Evolutionary conservation across 257 asterid genomes (phyloP).

Genomic region (Scutellaria baicalensis): DNA sequence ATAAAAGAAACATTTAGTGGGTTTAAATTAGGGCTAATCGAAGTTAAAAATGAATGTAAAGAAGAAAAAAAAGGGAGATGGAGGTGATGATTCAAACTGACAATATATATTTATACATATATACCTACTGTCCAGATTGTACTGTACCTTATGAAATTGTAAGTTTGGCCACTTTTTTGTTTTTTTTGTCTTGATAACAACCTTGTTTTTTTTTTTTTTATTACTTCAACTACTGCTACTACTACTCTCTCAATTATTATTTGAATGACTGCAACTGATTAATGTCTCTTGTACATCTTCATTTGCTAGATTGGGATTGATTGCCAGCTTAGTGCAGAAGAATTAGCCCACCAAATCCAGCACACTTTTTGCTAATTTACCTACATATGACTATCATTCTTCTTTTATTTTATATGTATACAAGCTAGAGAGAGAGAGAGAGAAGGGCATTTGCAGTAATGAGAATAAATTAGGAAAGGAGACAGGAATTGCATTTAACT

Average conservation of each 20-base stretch:
- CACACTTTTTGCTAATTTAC: conserved; percentile 52
- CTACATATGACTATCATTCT: not conserved
- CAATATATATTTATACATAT: not conserved
- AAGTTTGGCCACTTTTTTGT: not conserved
- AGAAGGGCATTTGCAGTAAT: not conserved
- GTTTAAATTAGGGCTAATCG: no score
- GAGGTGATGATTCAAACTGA: not conserved
- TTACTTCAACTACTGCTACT: conserved; percentile 12
- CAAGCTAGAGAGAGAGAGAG: not conserved
- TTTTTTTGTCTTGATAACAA: not conserved
- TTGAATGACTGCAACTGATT: not conserved
- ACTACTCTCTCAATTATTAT: not conserved
- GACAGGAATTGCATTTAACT: not conserved
- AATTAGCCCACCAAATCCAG: conserved; percentile 80
- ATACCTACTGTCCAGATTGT: not conserved
- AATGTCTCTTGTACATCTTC: not conserved
- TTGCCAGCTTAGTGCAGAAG: conserved; percentile 94
- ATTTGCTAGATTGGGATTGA: conserved; percentile 75
- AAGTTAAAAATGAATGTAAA: not conserved
- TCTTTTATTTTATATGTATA: not conserved
- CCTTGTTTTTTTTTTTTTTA: not conserved
- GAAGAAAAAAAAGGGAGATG: not conserved
- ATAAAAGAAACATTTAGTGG: no score
- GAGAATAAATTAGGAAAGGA: no score
- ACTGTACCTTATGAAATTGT: not conserved